Evolutionary conservation across 441 rosid species (phyloP), one percentile per base, ranked within the genome.

Genomic region (Bocquillonia castaneifolia): DNA sequence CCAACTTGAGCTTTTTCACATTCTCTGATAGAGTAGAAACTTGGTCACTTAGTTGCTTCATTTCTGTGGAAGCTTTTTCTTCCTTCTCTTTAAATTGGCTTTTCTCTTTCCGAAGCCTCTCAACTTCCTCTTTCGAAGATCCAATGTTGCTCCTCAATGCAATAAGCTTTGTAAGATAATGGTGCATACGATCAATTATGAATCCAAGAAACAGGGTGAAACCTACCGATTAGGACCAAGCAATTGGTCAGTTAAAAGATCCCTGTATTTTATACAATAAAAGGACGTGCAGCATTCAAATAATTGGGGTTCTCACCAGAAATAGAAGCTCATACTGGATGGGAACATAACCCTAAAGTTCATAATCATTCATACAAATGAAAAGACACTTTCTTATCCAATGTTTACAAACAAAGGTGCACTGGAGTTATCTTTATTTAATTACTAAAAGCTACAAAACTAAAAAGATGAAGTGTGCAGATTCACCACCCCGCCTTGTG

Each of bases 191-290:
- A 60, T 91, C 97, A 50, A 93, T 86, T 55, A 93, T 67, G 78
- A 93, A 91, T 14, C 99, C 99, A 1, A 93, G 95, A 72, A 91
- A 91, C 13, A 91, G 78, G 5, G 93, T 86, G 51, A 91, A 93
- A 62, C 99, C 99, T 93, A 86, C 85, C 86, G 67, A 53, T 75
- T 64, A 44, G 44, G 69, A 61, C 61, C 58, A 40, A 45, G 42
- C 45, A 28, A 70, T 75, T 54, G 22, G 53, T 36, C 44, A 36
- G 59, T 55, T 54, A 36, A n/a, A 28, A 28, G 22, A 32, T 25
- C 18, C 13, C 1, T 6, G 3, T 18, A n/a, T 15, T 39, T 44
- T 59, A 4, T 34, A 55, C 12, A 23, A 52, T 15, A 36, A 48
- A 37, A 59, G 42, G 4, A 36, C 40, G 40, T 3, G 40, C 40